Conservation (phyloP, 257 asterid species). For the Verbascum thapsus region DNA sequence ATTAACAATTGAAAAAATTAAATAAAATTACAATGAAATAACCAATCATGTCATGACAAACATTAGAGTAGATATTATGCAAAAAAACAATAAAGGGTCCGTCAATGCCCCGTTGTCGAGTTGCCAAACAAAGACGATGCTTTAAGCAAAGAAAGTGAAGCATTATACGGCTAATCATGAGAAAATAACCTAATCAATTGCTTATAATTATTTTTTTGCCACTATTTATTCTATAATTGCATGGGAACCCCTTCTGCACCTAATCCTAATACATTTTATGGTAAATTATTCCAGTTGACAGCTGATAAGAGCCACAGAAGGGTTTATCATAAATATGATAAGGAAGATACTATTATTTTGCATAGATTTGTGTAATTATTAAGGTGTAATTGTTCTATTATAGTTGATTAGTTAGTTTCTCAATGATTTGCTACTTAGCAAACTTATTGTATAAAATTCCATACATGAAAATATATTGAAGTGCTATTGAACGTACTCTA, state of each 20-base stretch:
- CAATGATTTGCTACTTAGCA: too few species aligned
- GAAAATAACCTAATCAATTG: slow-evolving; percentile 34
- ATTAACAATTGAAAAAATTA: too few species aligned
- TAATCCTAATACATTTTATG: slow-evolving; percentile 26
- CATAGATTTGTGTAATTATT: neutral
- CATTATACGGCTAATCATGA: slow-evolving; percentile 48
- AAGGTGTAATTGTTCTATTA: slow-evolving; percentile 21
- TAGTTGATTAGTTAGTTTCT: too few species aligned
- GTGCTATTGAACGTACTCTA: too few species aligned
- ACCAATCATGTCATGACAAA: too few species aligned
- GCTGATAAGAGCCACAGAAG: slow-evolving; percentile 14
- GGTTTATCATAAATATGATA: neutral
- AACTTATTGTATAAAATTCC: too few species aligned
- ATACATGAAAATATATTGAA: too few species aligned
- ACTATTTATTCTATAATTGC: slow-evolving; percentile 26
- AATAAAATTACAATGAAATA: too few species aligned
- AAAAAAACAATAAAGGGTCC: slow-evolving; percentile 25
- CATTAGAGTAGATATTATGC: slow-evolving; percentile 19
- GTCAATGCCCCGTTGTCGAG: slow-evolving; percentile 34
- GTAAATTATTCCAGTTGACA: slow-evolving; percentile 37
- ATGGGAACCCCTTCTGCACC: slow-evolving; percentile 36
- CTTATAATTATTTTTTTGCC: slow-evolving; percentile 15
- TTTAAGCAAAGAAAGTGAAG: slow-evolving; percentile 38
- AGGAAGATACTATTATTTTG: neutral
- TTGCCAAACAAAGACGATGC: slow-evolving; percentile 43